A percentile compares a stretch with the other conserved stretches of the same genome.
Evolutionary conservation across 2,329 filamentous ascomycete species (phyloP).

Genomic region (Phoma sp.): DNA sequence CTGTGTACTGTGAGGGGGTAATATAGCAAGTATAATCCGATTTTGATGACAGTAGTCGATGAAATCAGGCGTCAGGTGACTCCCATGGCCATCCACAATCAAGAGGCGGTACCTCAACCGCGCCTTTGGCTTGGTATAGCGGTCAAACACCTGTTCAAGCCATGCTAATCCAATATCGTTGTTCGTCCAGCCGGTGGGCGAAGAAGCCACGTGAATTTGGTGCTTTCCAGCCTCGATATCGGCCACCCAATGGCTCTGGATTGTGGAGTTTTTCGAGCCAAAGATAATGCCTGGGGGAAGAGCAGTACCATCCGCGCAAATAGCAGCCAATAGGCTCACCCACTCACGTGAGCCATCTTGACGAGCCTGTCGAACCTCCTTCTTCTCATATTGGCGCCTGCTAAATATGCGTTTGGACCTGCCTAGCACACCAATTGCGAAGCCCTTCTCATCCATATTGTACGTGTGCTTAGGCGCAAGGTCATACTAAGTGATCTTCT

Average conservation of each 20-base stretch:
- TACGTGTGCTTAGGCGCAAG: neutral
- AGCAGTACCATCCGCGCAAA: slow-evolving; percentile 18
- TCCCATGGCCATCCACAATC: slow-evolving; percentile 16
- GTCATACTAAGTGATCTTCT: neutral
- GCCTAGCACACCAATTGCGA: neutral
- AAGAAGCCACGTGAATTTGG: slow-evolving; percentile 1
- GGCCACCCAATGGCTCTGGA: neutral
- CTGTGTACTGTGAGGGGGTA: neutral
- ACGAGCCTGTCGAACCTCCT: neutral
- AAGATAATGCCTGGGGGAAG: slow-evolving; percentile 18
- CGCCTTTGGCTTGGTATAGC: slow-evolving; percentile 12
- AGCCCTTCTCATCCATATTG: too few species aligned
- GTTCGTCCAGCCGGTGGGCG: slow-evolving; percentile 21
- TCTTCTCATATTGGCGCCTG: neutral
- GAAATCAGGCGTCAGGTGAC: slow-evolving; percentile 45
- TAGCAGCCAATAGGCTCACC: slow-evolving; percentile 15
- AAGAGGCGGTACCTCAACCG: slow-evolving; percentile 1
- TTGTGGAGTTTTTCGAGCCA: slow-evolving; percentile 1
- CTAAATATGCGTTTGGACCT: slow-evolving; percentile 13
- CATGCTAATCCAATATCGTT: slow-evolving; percentile 15
- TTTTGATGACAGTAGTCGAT: slow-evolving; percentile 43
- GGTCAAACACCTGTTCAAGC: slow-evolving; percentile 16
- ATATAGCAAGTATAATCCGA: slow-evolving; percentile 32
- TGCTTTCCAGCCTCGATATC: slow-evolving; percentile 1
- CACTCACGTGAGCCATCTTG: slow-evolving; percentile 8